Base-by-base conservation (phyloP, 1,139 yeast species). In the Kodamaea derodonti region DNA sequence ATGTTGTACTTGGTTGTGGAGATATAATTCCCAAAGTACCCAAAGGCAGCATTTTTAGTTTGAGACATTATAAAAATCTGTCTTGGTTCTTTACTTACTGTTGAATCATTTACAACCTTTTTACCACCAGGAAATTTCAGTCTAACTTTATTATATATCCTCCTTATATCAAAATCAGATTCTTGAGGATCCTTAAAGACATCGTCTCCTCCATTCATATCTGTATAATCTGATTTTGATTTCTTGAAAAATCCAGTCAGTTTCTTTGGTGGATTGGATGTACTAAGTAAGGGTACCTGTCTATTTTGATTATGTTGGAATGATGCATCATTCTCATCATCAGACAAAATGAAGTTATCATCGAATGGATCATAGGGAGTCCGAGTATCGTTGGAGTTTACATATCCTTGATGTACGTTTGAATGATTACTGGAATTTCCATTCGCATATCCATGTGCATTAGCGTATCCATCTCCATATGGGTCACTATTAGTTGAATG, bases 1-100 rank as follows among this genome's bases (percentile, higher is more conserved):
- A 80, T 62, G 57, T 92, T 94, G 65, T 94, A 94, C 59, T 94
- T 94, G n/a, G 98, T 90, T 4, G 99, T 94, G 29, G 95, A 84
- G 45, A 94, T 82, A 56, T 90, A 90, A 56, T 94, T 94, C 42
- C 84, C 92, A 43, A 73, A 72, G 62, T 75, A 92, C 2, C 81
- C 74, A 39, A 69, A 71, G 3, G 72, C 60, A 3, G 62, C 45
- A 47, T 87, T 87, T 11, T 76, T 66, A 3, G 60, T 54, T 30
- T 62, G 65, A 49, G 84, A 78, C 65, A 87, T 84, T 30, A 92
- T 57, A 47, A 75, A 69, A 22, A 92, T 80, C 20, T 77, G 68
- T 46, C 97, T 72, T 18, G 96, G 95, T 1, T 58, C 64, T 25
- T 41, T 29, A 3, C 34, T 33, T 6, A 26, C 31, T 24, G 14